Conservation (phyloP, 2,329 filamentous ascomycete species). For the Fusarium ambrosium region DNA sequence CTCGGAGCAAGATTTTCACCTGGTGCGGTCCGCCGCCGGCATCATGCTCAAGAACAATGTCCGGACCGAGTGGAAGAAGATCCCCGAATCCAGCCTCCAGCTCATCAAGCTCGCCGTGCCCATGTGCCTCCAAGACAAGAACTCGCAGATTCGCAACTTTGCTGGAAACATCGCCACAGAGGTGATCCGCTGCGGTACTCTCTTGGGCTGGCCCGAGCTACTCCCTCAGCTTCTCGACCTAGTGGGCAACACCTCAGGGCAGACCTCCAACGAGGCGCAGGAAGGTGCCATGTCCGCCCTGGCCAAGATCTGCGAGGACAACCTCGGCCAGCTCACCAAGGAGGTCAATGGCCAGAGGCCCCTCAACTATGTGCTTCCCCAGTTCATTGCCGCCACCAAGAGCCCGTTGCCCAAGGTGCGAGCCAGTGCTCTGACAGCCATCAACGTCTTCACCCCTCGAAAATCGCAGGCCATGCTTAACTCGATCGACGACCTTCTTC, state of each 20-base stretch:
- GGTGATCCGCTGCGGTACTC: slow-evolving; percentile 84
- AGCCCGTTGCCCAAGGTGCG: slow-evolving; percentile 83
- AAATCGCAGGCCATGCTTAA: slow-evolving; percentile 86
- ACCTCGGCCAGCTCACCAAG: slow-evolving; percentile 85
- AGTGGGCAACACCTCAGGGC: slow-evolving; percentile 79
- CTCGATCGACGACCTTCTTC: slow-evolving; percentile 84
- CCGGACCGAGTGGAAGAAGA: slow-evolving; percentile 78
- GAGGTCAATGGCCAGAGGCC: slow-evolving; percentile 92
- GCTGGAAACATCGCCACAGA: slow-evolving; percentile 96
- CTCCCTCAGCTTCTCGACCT: slow-evolving; percentile 85
- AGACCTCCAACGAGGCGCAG: slow-evolving; percentile 78
- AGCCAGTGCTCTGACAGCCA: slow-evolving; percentile 81
- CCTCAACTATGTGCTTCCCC: slow-evolving; percentile 88
- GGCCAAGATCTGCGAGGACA: slow-evolving; percentile 97
- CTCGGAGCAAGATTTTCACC: slow-evolving; percentile 73
- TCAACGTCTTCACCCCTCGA: slow-evolving; percentile 92
- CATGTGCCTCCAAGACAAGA: slow-evolving; percentile 83
- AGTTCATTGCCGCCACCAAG: slow-evolving; percentile 88
- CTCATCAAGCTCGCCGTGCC: slow-evolving; percentile 87
- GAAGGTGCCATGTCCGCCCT: slow-evolving; percentile 95
- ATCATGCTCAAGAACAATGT: slow-evolving; percentile 98
- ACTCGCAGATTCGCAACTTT: slow-evolving; percentile 86
- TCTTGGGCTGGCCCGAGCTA: slow-evolving; percentile 92
- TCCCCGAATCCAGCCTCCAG: slow-evolving; percentile 78
- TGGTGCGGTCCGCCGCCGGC: slow-evolving; percentile 87